phyloP scores from a whole-genome alignment of 495 filamentous ascomycete genomes.

The Extremus antarcticus region DNA sequence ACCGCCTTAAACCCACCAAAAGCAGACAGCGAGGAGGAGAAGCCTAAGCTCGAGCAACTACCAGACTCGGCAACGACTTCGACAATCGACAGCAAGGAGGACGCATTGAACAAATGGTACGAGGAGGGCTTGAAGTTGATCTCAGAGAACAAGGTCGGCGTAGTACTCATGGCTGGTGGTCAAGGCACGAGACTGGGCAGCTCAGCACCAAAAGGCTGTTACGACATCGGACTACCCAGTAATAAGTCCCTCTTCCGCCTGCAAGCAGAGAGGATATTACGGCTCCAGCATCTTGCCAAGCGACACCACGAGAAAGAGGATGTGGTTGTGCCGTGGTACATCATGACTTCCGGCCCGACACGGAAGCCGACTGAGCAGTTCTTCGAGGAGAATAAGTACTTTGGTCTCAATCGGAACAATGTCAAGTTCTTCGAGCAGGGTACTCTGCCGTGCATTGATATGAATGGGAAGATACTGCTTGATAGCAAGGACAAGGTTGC shows the following conservation, averaged over 20 bases:
- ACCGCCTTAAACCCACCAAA: slow-evolving; percentile 70
- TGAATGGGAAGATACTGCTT: slow-evolving; percentile 93
- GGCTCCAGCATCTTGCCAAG: slow-evolving; percentile 72
- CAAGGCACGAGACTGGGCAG: slow-evolving; percentile 93
- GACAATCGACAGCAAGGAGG: slow-evolving; percentile 75
- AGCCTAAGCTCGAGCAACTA: slow-evolving; percentile 69
- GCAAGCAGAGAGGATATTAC: slow-evolving; percentile 84
- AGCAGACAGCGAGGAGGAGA: slow-evolving; percentile 37
- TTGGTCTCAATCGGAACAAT: slow-evolving; percentile 76
- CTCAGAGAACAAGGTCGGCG: slow-evolving; percentile 78
- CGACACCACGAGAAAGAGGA: slow-evolving; percentile 50
- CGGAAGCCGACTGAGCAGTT: slow-evolving; percentile 82
- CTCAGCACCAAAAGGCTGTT: slow-evolving; percentile 93
- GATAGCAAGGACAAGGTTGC: slow-evolving; percentile 86
- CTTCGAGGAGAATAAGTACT: slow-evolving; percentile 81
- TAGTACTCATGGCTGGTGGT: slow-evolving; percentile 93
- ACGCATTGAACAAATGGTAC: slow-evolving; percentile 78
- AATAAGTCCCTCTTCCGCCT: slow-evolving; percentile 94
- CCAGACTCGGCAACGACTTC: slow-evolving; percentile 82
- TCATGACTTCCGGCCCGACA: slow-evolving; percentile 99
- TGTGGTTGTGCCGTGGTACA: slow-evolving; percentile 88
- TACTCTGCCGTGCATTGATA: slow-evolving; percentile 90
- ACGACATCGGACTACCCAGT: slow-evolving; percentile 85
- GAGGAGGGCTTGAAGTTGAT: slow-evolving; percentile 74
- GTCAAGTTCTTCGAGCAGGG: slow-evolving; percentile 95